Conservation (phyloP, 805 yeast species). For the Starmerella davenportii region DNA sequence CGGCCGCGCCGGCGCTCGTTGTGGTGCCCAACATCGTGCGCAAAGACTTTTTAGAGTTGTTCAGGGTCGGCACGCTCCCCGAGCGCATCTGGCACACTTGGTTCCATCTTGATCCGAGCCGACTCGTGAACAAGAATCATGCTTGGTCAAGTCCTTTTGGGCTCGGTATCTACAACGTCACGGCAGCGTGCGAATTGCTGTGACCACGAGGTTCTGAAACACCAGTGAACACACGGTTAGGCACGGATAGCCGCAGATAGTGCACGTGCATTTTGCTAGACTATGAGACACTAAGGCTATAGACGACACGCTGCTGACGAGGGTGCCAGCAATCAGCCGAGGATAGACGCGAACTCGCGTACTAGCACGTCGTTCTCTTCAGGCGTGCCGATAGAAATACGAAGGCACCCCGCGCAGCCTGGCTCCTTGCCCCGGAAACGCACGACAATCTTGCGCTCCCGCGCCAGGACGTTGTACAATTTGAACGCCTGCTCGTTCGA, state of each 20-base stretch:
- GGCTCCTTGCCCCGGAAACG: constrained; percentile 81
- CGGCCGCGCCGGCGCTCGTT: constrained; percentile 15
- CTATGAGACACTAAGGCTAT: too few species aligned
- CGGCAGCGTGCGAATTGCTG: too few species aligned
- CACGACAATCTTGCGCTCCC: constrained; percentile 57
- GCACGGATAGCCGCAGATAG: too few species aligned
- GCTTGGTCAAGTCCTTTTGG: constrained; percentile 3
- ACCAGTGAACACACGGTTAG: too few species aligned
- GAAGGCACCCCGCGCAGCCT: constrained; percentile 73
- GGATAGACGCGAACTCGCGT: constrained; percentile 25
- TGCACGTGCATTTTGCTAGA: too few species aligned
- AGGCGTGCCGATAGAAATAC: constrained; percentile 73
- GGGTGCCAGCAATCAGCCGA: constrained; percentile 1
- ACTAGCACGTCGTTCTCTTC: constrained; percentile 51
- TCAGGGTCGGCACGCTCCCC: not conserved
- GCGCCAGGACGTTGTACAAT: constrained; percentile 56
- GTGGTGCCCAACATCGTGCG: constrained; percentile 24
- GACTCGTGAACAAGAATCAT: not conserved
- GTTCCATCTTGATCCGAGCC: constrained; percentile 8
- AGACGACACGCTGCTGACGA: too few species aligned
- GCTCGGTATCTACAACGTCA: constrained; percentile 8
- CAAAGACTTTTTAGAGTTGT: not conserved
- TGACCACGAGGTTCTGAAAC: too few species aligned
- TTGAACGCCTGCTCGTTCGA: constrained; percentile 46
- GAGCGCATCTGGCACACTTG: constrained; percentile 17